A percentile compares a stretch with the other conserved stretches of the same genome.
These are phyloP conservation scores for Colletotrichum costaricense DNA, from an alignment of 2,329 filamentous ascomycete genomes.

Conservation along the genomic window DNA sequence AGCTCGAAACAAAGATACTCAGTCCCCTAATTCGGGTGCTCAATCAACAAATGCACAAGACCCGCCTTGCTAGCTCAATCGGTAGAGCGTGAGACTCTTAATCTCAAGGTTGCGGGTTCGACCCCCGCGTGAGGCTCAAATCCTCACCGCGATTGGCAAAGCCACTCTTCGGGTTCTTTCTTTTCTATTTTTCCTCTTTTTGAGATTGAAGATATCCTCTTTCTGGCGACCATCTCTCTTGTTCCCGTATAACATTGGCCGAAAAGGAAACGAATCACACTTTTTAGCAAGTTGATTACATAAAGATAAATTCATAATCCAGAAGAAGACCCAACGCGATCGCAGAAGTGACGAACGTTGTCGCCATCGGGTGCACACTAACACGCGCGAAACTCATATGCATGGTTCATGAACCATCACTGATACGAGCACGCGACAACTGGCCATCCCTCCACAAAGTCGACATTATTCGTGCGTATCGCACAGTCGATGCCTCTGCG, in stretches of 20 bases:
- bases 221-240: too few relatives aligned
- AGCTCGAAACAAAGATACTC: accelerated
- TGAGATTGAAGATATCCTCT: too few relatives aligned
- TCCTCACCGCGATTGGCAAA: constrained; percentile 20
- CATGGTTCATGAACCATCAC: neutral
- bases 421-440: neutral
- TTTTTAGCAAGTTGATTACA: too few relatives aligned
- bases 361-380: neutral
- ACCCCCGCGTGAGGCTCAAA: constrained; percentile 40
- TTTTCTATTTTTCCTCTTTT: neutral
- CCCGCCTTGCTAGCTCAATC: constrained; percentile 68
- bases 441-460: too few relatives aligned
- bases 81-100: constrained; percentile 81
- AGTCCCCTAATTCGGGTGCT: accelerated
- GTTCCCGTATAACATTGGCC: too few relatives aligned
- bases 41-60: neutral
- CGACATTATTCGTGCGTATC: too few relatives aligned
- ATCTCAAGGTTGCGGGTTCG: constrained; percentile 37
- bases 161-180: neutral
- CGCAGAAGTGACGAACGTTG: neutral
- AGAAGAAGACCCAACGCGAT: neutral
- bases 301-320: neutral
- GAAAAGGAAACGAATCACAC: too few relatives aligned
- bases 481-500: neutral
- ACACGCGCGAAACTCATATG: neutral